Base-by-base conservation (phyloP, 2,329 filamentous ascomycete genomes). In the Fusarium setosum region DNA sequence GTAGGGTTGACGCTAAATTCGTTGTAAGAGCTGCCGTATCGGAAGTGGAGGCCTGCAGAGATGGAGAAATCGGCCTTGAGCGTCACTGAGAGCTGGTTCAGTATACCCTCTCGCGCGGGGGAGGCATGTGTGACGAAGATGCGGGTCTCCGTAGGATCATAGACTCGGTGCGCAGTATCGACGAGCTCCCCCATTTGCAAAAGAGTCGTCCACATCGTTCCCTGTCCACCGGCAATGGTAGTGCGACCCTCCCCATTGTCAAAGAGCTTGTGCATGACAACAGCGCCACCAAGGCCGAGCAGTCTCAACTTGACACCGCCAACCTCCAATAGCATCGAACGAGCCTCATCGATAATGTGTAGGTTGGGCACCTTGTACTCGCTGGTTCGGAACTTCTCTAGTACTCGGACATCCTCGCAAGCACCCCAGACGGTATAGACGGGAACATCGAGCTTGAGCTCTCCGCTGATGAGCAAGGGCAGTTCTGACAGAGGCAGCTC, bases 181-280 rank as follows among this genome's bases (percentile, higher is more conserved):
- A 99, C 93, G 48, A 99, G 85, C 81, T 99, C 96, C 52, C 96
- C 96, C 92, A 99, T 99, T 81, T 99, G 96, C 67, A 99, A 81
- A 26, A 99, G 84, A 7, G 96, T 99, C 8, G 96, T 99, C 96
- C 96, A 99, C 96, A 99, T 99, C 42, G 96, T 99, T 63, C 96
- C 96, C 79, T 99, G 96, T 18, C 96, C 96, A 76, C 96, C 96
- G 20, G 96, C 96, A 79, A 99, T 99, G 3, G 96, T 99, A 49
- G 96, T 99, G 79, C 95, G 90, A 61, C 96, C 96, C 76, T 99
- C 96, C 54, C 96, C 96, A 71, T 99, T 99, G 79, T 99, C 96
- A 75, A 99, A 99, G 17, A 99, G 88, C 85, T 99, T 99, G 86
- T 99, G 96, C 94, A 99, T 99, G 61, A 99, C 96, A 6, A 99